These are phyloP conservation scores for Heterobasidion parviporum DNA, from an alignment of 1,284 basidiomycete genomes.

Conservation along the genomic window DNA sequence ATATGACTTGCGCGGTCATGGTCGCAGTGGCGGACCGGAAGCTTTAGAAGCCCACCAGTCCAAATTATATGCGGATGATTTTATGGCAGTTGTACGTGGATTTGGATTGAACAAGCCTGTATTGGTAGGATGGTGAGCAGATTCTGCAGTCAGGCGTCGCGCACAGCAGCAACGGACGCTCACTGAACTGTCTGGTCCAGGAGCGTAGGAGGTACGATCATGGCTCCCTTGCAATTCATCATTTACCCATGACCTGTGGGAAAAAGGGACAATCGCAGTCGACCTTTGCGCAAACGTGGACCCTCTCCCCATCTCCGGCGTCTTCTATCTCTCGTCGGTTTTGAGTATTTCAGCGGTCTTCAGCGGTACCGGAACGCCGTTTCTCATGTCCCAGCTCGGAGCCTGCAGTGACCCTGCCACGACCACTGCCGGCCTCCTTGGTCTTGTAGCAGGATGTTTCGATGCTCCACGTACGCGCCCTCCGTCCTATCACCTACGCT, in stretches of 20 bases:
- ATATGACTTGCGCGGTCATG: conserved; percentile 16
- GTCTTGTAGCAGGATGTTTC: background rate
- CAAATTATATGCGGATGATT: conserved; percentile 12
- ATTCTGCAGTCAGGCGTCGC: no score
- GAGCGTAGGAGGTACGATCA: background rate
- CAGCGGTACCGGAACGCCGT: background rate
- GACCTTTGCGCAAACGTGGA: background rate
- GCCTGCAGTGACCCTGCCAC: background rate
- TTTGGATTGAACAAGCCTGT: conserved; percentile 9
- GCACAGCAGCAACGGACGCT: no score
- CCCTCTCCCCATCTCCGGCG: background rate
- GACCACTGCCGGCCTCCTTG: background rate
- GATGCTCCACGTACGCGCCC: background rate
- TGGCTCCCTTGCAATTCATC: background rate
- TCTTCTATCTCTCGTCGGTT: background rate
- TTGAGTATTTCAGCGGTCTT: background rate
- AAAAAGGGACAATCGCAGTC: background rate
- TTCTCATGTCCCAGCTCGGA: background rate
- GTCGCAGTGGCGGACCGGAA: conserved; percentile 13
- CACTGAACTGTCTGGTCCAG: background rate
- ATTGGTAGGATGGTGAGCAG: conserved; percentile 11
- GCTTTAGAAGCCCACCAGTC: conserved; percentile 7
- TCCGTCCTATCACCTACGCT: background rate
- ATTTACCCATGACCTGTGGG: background rate
- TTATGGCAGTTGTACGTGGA: conserved; percentile 8